phyloP scores from a whole-genome alignment of 768 basidiomycete species.

The Trametes punicea region DNA sequence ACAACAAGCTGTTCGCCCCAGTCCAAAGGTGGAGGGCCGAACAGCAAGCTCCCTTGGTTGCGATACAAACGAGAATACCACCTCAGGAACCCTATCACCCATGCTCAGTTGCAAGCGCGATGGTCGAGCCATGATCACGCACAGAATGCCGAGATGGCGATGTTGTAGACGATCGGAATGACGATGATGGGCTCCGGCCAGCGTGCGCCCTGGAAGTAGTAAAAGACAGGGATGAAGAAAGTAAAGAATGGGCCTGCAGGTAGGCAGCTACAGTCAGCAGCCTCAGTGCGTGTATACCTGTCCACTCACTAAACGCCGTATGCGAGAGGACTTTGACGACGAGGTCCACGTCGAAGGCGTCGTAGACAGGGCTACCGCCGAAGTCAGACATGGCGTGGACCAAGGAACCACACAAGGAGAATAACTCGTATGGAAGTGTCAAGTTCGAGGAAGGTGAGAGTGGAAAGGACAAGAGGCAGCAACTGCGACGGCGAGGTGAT shows the following conservation, averaged over 20 bases:
- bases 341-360: slow-evolving; percentile 72
- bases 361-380: slow-evolving; percentile 47
- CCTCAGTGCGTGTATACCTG: neutral
- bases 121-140: slow-evolving; percentile 32
- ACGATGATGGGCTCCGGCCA: slow-evolving; percentile 51
- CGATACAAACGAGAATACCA: slow-evolving; percentile 74
- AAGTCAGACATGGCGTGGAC: neutral
- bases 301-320: slow-evolving; percentile 73
- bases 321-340: slow-evolving; percentile 74
- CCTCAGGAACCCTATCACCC: slow-evolving; percentile 59
- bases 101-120: neutral
- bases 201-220: slow-evolving; percentile 63
- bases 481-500: neutral
- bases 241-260: slow-evolving; percentile 78
- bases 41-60: slow-evolving; percentile 66
- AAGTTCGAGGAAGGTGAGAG: neutral
- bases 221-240: slow-evolving; percentile 75
- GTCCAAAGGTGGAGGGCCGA: slow-evolving; percentile 57
- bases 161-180: slow-evolving; percentile 51
- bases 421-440: neutral
- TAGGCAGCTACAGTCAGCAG: neutral
- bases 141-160: slow-evolving; percentile 66
- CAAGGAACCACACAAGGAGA: neutral
- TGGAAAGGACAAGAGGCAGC: neutral
- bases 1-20: slow-evolving; percentile 91